Base-by-base conservation (phyloP, 495 filamentous ascomycete species). In the Astrothelium subdiscretum region DNA sequence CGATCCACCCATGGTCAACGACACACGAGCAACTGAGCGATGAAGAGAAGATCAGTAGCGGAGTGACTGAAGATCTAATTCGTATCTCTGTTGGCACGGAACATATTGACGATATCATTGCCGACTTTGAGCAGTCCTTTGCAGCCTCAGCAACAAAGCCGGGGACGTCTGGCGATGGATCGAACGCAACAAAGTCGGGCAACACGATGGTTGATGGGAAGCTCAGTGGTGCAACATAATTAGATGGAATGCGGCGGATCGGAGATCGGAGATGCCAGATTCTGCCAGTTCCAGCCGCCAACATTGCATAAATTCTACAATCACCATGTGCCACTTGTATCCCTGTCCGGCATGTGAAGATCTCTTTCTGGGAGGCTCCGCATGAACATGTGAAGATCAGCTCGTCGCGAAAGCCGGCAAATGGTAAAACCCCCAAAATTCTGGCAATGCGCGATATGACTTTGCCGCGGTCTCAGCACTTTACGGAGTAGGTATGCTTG, bases 71-170 rank as follows among this genome's bases (percentile, higher is more conserved):
- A 77, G 94, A 98, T 73, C 83, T 88, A 13, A 96, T 98, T 76
- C 88, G 94, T 62, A 95, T 97, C 71, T 97, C 95, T 0, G 92
- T 98, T 65, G 94, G 94, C 54, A 96, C 87, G 0, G 94, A 98
- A 78, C 90, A 97, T 74, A 96, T 98, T 69, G 92, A 97, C 76
- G 94, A 98, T 71, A 98, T 98, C 68, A 92, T 97, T 71, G 87
- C 84, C 58, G 94, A 98, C 75, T 97, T 98, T 70, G 85, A 90
- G 69, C 95, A 98, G 75, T 88, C 91, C 0, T 96, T 98, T 76
- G 77, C 80, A 68, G 80, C 81, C 24, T 66, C 73, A 13, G 72
- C 71, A 2, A 75, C 74, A 22, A 72, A 74, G 68, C 72, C 74
- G 20, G 65, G 73, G 38, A 64, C 69, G 66, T 64, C 71, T 18